Evolutionary conservation across 2,329 filamentous ascomycete species (phyloP), one percentile per base, ranked within the genome.

Genomic region (Dactylonectria estremocensis): DNA sequence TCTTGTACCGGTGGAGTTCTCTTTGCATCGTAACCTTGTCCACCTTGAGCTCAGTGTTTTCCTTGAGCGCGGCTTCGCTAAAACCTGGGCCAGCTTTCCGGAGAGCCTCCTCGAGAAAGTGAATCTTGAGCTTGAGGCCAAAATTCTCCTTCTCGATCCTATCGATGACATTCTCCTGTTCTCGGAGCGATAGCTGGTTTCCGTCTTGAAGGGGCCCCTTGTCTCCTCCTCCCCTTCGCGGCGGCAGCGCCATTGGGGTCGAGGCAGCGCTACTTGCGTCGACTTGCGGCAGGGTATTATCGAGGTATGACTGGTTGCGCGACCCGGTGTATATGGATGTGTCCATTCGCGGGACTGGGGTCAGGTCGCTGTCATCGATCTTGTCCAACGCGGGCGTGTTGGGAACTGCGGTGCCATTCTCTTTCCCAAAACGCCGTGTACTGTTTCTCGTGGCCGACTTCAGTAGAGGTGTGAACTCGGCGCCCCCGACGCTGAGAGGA

Each of bases 121-220:
- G 95, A 60, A 98, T 97, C 81, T 97, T 98, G 74, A 98, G 88
- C 81, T 98, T 98, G 61, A 99, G 86, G 24, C 94, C 94, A 78
- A 98, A 99, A 78, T 99, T 99, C 78, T 98, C 96, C 84, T 99
- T 99, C 78, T 98, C 95, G 75, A 99, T 95, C 77, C 93, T 93
- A 83, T 98, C 94, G 74, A 99, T 95, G 72, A 96, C 93, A 74
- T 94, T 95, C 81, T 98, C 96, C 80, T 99, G 96, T 78, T 99
- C 96, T 68, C 95, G 91, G 65, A 99, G 82, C 1, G 96, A 97
- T 74, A 98, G 87, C 77, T 97, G 92, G 75, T 98, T 97, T 20
- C 95, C 95, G 74, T 96, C 92, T 69, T 95, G 92, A 43, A 97
- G 82, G 5, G 93, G 89, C 1, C 90, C 92, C 60, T 90, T 91